Evolutionary conservation across 106 monocot genomes (phyloP), one percentile per base, ranked within the genome.

Genomic region (Dioscorea alata): DNA sequence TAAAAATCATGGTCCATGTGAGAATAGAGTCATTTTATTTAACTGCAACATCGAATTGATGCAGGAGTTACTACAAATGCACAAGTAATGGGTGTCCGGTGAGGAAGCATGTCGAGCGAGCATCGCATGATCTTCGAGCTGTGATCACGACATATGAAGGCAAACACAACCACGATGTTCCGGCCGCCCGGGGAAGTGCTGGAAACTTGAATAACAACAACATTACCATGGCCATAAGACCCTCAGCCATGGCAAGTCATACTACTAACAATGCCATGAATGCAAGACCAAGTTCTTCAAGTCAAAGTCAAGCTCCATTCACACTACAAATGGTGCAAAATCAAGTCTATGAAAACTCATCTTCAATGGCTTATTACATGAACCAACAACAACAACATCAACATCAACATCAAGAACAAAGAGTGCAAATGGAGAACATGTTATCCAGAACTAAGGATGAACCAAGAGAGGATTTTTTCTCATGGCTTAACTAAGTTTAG

Each of bases 21-120:
- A 28, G 28, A 28, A 28, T 28, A 28, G 28, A 28, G 28, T 28
- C 28, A 28, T 28, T 28, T 28, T 28, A 28, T 28, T 28, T 28
- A 28, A 28, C 28, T 3, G 28, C 28, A 3, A 28, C 3, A 28
- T 28, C 28, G n/a, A 28, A 28, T 28, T 3, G 28, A 28, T 21
- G 21, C 71, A 95, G 95, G 88, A 96, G 91, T 68, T 96, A 96
- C 75, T 96, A 88, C 91, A 96, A 96, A 69, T 96, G 95, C 78
- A 96, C 91, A 7, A 86, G 78, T 6, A 18, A 23, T 8, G 82
- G 86, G 4, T 96, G 95, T 62, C 75, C 86, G 6, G 95, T 96
- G 73, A 69, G 95, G 63, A 96, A 96, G 77, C 88, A 88, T 63
- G 91, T 96, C 12, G 95, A 96, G 78, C 83, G 95, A 73, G 88